Evolutionary conservation across 2,329 filamentous ascomycete species (phyloP).

Genomic region (Rachicladosporium sp.): DNA sequence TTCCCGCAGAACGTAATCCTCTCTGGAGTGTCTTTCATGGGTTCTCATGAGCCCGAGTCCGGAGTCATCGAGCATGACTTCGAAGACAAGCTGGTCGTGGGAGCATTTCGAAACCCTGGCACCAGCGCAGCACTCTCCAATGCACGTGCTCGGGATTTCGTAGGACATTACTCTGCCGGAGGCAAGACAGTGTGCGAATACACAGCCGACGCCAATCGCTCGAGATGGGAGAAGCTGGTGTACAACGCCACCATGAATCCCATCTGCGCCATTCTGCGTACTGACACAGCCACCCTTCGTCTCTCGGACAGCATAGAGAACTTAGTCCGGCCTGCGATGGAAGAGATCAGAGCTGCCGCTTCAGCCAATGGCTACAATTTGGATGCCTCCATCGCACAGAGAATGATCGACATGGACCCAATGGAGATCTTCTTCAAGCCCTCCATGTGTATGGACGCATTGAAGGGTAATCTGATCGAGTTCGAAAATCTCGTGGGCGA

Average conservation of each 20-base stretch:
- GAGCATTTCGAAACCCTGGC: conserved; percentile 32
- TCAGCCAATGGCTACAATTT: conserved; percentile 32
- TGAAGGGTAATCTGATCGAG: conserved; percentile 45
- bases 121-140: conserved; percentile 21
- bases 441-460: conserved; percentile 43
- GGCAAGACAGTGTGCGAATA: conserved; percentile 34
- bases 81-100: conserved; percentile 38
- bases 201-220: conserved; percentile 30
- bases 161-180: conserved; percentile 35
- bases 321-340: conserved; percentile 42
- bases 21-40: conserved; percentile 39
- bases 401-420: conserved; percentile 38
- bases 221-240: conserved; percentile 41
- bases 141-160: conserved; percentile 27
- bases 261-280: conserved; percentile 37
- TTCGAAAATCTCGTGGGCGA: conserved; percentile 46
- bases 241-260: conserved; percentile 42
- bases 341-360: conserved; percentile 39
- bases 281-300: conserved; percentile 41
- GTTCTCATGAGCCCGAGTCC: conserved; percentile 35
- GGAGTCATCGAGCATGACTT: conserved; percentile 43
- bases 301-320: conserved; percentile 34
- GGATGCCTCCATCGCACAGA: conserved; percentile 31
- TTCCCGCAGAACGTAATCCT: conserved; percentile 44
- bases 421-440: conserved; percentile 32